phyloP scores from a whole-genome alignment of 805 yeast species.

The Sugiyamaella boreocaroliniensis region DNA sequence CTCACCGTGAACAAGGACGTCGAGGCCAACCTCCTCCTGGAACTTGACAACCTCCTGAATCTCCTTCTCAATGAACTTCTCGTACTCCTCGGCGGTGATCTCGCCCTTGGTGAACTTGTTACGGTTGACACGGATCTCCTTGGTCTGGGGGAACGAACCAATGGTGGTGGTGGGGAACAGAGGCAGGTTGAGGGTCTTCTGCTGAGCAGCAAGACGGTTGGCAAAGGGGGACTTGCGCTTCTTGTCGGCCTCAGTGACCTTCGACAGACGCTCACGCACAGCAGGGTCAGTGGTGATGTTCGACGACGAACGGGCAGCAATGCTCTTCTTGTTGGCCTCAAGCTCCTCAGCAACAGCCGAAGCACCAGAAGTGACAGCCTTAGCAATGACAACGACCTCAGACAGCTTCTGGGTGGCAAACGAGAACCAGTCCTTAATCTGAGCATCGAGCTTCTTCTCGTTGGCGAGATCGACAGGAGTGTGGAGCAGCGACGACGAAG shows the following conservation, averaged over 20 bases:
- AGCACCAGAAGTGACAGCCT: slow-evolving; percentile 64
- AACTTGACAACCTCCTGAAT: slow-evolving; percentile 92
- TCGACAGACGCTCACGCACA: slow-evolving; percentile 80
- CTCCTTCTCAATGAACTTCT: slow-evolving; percentile 93
- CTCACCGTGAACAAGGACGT: slow-evolving; percentile 99
- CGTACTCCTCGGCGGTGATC: slow-evolving; percentile 90
- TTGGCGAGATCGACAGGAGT: slow-evolving; percentile 94
- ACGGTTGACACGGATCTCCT: slow-evolving; percentile 97
- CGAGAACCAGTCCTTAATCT: slow-evolving; percentile 95
- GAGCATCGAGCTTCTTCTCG: slow-evolving; percentile 86
- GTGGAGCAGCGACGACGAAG: slow-evolving; percentile 95
- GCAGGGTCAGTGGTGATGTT: slow-evolving; percentile 84
- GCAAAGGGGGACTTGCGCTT: slow-evolving; percentile 85
- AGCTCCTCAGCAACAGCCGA: slow-evolving; percentile 70
- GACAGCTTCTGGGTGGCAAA: slow-evolving; percentile 93
- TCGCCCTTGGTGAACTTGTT: slow-evolving; percentile 97
- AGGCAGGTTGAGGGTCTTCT: slow-evolving; percentile 84
- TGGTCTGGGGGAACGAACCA: slow-evolving; percentile 99
- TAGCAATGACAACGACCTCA: slow-evolving; percentile 88
- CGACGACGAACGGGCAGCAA: slow-evolving; percentile 80
- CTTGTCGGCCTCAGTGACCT: slow-evolving; percentile 54
- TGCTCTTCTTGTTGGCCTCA: slow-evolving; percentile 80
- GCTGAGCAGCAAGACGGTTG: slow-evolving; percentile 80
- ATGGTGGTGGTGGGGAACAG: slow-evolving; percentile 99
- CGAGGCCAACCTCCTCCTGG: slow-evolving; percentile 99